Evolutionary conservation across 495 filamentous ascomycete genomes (phyloP).

Genomic region (Daldinia caldariorum): DNA sequence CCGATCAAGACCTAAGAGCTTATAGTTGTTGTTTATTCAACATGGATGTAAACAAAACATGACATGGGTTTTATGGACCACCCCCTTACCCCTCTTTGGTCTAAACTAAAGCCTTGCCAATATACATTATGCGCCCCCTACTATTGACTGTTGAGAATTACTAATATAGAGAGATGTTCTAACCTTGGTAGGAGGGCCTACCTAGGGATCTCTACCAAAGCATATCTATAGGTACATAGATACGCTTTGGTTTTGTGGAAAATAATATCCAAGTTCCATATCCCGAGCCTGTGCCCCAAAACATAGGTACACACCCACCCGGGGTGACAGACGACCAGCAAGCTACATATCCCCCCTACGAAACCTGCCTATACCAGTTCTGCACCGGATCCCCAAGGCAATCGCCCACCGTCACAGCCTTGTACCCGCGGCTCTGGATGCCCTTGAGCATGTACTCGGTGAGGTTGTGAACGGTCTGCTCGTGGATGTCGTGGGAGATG

Average conservation of each 20-base stretch:
- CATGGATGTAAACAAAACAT: too few relatives aligned
- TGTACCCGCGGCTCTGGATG: conserved; percentile 62
- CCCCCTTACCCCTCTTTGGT: background rate
- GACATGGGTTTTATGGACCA: too few relatives aligned
- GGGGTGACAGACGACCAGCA: background rate
- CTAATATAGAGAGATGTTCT: background rate
- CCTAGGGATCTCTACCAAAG: background rate
- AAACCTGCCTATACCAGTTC: conserved; percentile 57
- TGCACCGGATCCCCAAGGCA: conserved; percentile 51
- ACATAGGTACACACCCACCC: background rate
- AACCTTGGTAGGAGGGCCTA: background rate
- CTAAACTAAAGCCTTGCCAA: background rate
- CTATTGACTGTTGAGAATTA: background rate
- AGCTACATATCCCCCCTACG: background rate
- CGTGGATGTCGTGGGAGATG: conserved; percentile 70
- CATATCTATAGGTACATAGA: background rate
- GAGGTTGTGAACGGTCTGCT: conserved; percentile 73
- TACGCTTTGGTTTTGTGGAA: background rate
- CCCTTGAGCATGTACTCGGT: conserved; percentile 71
- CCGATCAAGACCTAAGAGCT: too few relatives aligned
- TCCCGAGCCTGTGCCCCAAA: background rate
- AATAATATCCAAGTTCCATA: background rate
- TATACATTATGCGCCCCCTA: background rate
- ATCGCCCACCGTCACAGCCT: conserved; percentile 53
- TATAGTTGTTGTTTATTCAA: too few relatives aligned